These are phyloP conservation scores for Dalbergia cochinchinensis DNA, from an alignment of 306 rosid species.

Conservation along the genomic window DNA sequence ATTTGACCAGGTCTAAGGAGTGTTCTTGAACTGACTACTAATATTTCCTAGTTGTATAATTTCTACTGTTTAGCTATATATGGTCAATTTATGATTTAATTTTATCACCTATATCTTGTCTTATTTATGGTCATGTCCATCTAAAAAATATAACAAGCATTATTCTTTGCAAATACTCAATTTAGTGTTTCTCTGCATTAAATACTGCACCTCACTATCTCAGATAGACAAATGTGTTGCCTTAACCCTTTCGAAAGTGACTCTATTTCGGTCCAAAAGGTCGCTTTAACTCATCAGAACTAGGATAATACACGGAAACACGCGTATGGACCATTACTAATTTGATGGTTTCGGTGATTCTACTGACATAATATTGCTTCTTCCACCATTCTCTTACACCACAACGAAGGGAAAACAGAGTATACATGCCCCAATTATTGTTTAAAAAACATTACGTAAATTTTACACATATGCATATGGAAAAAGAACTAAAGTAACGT, in stretches of 20 bases:
- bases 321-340: background rate
- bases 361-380: background rate
- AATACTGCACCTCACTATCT: conserved; percentile 9
- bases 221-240: conserved; percentile 13
- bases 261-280: background rate
- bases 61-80: too few species aligned
- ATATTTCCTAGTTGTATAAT: background rate
- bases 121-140: background rate
- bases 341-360: background rate
- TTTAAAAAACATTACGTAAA: background rate
- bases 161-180: conserved; percentile 19
- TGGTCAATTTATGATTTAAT: too few species aligned
- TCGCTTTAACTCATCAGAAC: background rate
- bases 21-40: conserved; percentile 44
- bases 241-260: conserved; percentile 27
- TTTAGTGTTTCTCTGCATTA: conserved; percentile 15
- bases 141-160: background rate
- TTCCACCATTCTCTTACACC: conserved; percentile 12
- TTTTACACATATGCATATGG: background rate
- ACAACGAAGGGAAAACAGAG: background rate
- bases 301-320: background rate
- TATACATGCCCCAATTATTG: background rate
- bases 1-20: background rate
- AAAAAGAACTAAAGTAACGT: too few species aligned
- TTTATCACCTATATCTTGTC: background rate